These are phyloP conservation scores for Colletotrichum sojae DNA, from an alignment of 2,329 filamentous ascomycete genomes.

Conservation along the genomic window DNA sequence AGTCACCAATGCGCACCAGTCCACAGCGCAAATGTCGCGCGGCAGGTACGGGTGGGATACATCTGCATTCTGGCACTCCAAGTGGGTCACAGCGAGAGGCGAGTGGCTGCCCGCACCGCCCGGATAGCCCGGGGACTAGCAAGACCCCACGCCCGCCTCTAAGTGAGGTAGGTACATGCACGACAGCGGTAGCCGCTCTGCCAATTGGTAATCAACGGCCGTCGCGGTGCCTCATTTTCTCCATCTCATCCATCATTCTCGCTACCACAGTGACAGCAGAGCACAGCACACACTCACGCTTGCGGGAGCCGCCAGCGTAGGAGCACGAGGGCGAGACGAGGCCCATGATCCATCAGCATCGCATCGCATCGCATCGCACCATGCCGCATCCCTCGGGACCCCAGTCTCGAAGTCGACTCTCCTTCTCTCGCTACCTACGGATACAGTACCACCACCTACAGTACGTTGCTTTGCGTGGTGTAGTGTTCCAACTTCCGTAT, in stretches of 20 bases:
- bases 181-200: conserved; percentile 21
- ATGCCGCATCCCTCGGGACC: too few species aligned
- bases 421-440: too few species aligned
- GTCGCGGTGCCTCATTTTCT: not conserved
- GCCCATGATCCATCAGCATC: too few species aligned
- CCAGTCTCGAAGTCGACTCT: too few species aligned
- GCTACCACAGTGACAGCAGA: conserved; percentile 36
- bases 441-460: too few species aligned
- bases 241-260: conserved; percentile 20
- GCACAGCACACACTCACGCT: not conserved
- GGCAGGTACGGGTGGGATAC: not conserved
- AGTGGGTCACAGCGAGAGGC: not conserved
- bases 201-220: conserved; percentile 34
- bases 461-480: too few species aligned
- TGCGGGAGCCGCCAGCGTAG: not conserved
- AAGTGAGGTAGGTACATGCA: not conserved
- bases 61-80: not conserved
- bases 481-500: too few species aligned
- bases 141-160: conserved; percentile 36
- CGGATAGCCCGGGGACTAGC: conserved; percentile 42
- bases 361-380: too few species aligned
- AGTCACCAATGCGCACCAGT: conserved; percentile 9
- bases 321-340: conserved; percentile 1
- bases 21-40: not conserved
- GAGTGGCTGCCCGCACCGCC: conserved; percentile 28